Base-by-base conservation (phyloP, 2,329 filamentous ascomycete species). In the Verticillium klebahnii region DNA sequence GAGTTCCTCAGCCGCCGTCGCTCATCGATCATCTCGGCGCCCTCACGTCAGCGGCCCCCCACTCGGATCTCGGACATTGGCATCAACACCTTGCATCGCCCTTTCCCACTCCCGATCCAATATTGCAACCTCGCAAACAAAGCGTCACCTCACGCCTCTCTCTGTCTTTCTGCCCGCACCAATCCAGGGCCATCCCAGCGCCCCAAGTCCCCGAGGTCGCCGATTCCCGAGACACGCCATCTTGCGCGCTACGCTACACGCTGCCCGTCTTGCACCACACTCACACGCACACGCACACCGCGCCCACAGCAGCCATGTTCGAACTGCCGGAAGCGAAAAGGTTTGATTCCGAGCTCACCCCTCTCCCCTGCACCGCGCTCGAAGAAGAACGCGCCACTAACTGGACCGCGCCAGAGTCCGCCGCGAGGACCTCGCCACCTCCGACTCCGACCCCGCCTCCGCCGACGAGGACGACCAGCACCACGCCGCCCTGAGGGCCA, bases 311-410 rank as follows among this genome's bases (percentile, higher is more conserved):
- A 45, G 68, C 37, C 63, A 85, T 85, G 81, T 84, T 84, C 66
- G 79, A 81, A 50, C 60, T 83, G 9, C 81, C 82, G 37, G 76
- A 82, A 61, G 80, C 82, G 57, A 85, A 84, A 69, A 77, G 81
- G 82, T 84, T 71, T 63, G 75, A 19, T 52, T 14, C 11, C 19
- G 29, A 29, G 29, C 29, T 6, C 45, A n/a, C n/a, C 45, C 40
- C 45, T 9, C n/a, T n/a, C 17, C 17, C 19, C 39, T 45, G 39
- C 39, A n/a, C 37, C 37, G 14, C 17, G 14, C 7, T 39, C 37
- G 39, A 45, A n/a, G 39, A 23, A 32, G 52, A n/a, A 29, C 52
- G 11, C 23, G 9, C 29, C n/a, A 39, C 59, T 62, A 40, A 64
- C 36, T 17, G 9, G 29, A 39, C 17, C 56, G 8, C 31, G 2